These are phyloP conservation scores for Akanthomyces dipterigenus DNA, from an alignment of 2,329 filamentous ascomycete genomes.

Conservation along the genomic window DNA sequence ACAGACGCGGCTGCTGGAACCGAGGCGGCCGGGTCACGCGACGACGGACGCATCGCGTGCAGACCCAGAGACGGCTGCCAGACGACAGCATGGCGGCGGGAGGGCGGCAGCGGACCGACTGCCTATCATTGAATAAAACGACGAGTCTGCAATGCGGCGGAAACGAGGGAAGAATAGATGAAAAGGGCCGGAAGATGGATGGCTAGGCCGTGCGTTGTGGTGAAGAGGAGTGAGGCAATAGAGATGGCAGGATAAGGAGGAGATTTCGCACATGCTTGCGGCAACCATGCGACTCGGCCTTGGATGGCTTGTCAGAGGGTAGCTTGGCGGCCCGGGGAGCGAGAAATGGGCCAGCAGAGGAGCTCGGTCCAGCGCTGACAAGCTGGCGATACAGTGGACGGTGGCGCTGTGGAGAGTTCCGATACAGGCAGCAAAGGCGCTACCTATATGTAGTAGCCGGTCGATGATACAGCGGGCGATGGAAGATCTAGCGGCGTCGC, in stretches of 20 bases:
- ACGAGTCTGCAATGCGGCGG: background rate
- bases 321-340: background rate
- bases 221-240: background rate
- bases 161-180: background rate
- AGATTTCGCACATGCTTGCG: slow-evolving; percentile 11
- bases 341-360: background rate
- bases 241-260: slow-evolving; percentile 1
- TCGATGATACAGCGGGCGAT: background rate
- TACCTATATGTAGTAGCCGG: too few species aligned
- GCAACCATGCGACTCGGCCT: background rate
- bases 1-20: slow-evolving; percentile 29
- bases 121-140: slow-evolving; percentile 2
- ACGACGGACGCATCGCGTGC: slow-evolving; percentile 37
- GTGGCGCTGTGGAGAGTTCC: background rate
- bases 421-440: background rate
- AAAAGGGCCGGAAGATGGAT: background rate
- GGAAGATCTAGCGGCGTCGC: background rate
- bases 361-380: too few species aligned
- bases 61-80: slow-evolving; percentile 11
- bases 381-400: too few species aligned
- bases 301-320: background rate
- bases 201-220: background rate
- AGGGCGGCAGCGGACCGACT: background rate
- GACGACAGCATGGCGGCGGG: slow-evolving; percentile 8
- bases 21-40: slow-evolving; percentile 28